Percentiles rank a stretch among this genome's conserved stretches.
These are phyloP conservation scores for Eleusine coracana DNA, from an alignment of 176 grass and related monocot species.

Conservation along the genomic window DNA sequence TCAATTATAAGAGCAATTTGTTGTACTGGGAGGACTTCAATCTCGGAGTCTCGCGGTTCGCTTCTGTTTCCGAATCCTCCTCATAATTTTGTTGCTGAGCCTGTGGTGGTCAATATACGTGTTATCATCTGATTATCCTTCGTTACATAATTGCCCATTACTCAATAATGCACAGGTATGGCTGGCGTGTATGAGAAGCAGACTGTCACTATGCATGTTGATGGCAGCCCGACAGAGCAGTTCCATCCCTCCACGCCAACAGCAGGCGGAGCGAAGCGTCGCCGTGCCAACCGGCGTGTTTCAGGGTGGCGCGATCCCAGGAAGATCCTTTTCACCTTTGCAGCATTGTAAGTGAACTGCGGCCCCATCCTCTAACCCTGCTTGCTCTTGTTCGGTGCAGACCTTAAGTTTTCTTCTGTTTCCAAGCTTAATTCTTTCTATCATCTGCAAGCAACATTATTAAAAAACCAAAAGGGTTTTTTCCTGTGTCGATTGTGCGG, in stretches of 20 bases:
- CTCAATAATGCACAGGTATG: constrained; percentile 28
- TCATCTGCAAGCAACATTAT: neutral
- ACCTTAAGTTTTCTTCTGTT: neutral
- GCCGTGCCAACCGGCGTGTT: constrained; percentile 32
- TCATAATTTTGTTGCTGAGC: neutral
- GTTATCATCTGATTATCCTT: neutral
- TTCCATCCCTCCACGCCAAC: constrained; percentile 42
- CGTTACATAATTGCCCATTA: neutral
- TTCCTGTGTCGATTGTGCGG: neutral
- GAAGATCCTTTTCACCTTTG: constrained; percentile 51
- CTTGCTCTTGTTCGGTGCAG: neutral
- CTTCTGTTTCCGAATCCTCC: neutral
- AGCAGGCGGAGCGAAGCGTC: constrained; percentile 35
- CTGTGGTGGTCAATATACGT: neutral
- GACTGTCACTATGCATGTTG: constrained; percentile 3
- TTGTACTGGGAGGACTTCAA: neutral
- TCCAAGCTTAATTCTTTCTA: neutral
- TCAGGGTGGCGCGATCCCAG: constrained; percentile 42
- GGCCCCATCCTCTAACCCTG: neutral
- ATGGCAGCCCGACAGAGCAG: constrained; percentile 23
- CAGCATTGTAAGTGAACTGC: constrained; percentile 43
- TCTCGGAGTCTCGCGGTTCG: neutral
- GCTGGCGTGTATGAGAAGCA: constrained; percentile 38
- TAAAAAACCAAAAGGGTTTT: neutral
- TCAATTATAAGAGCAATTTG: neutral